Evolutionary conservation across 495 filamentous ascomycete species (phyloP).

Genomic region (Xylaria curta): DNA sequence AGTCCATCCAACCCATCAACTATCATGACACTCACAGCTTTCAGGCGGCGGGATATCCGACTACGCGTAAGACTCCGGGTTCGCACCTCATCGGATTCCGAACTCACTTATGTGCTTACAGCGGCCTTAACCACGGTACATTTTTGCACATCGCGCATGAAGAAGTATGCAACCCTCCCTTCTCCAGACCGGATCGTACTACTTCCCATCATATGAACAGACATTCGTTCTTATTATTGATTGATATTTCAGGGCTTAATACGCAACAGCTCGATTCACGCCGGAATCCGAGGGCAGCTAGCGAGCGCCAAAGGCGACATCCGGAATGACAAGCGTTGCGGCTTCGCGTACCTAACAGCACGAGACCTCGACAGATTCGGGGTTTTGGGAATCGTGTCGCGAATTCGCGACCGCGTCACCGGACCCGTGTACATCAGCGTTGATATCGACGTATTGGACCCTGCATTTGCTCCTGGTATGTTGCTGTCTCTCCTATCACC

Average conservation of each 20-base stretch:
- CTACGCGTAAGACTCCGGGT: conserved; percentile 43
- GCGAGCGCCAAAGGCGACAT: conserved; percentile 71
- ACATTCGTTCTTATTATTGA: neutral
- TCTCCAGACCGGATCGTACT: neutral
- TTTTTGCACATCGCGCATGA: conserved; percentile 58
- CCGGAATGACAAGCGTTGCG: conserved; percentile 82
- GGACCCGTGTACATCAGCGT: conserved; percentile 84
- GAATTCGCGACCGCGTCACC: conserved; percentile 71
- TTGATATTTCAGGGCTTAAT: conserved; percentile 71
- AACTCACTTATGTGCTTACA: conserved; percentile 34
- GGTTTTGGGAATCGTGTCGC: conserved; percentile 71
- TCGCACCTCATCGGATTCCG: neutral
- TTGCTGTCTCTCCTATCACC: conserved; percentile 50
- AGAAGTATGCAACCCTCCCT: conserved; percentile 34
- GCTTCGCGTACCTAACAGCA: conserved; percentile 82
- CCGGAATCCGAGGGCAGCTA: conserved; percentile 81
- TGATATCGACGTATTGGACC: conserved; percentile 88
- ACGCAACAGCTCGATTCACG: conserved; percentile 82
- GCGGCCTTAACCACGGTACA: conserved; percentile 84
- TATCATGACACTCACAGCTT: neutral
- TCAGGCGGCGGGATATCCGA: conserved; percentile 48
- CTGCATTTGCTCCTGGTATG: conserved; percentile 60
- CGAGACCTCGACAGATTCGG: conserved; percentile 82
- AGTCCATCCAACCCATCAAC: conserved; percentile 10
- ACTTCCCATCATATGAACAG: conserved; percentile 49